Percentiles rank a stretch among this genome's conserved stretches.
These are phyloP conservation scores for Rubia peregrina DNA, from an alignment of 305 asterid genomes.

Conservation along the genomic window DNA sequence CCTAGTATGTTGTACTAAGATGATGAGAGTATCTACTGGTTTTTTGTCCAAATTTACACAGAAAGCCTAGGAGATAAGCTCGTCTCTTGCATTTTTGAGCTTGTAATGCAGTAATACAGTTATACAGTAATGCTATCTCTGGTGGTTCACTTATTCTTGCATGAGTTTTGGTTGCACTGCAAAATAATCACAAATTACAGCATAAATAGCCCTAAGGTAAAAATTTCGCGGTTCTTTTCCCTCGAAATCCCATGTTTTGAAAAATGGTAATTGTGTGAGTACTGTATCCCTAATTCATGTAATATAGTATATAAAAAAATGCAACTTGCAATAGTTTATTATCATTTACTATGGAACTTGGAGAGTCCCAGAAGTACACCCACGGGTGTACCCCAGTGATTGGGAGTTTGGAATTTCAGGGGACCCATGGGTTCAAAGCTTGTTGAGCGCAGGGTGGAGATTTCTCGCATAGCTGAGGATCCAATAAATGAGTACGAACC, in stretches of 20 bases:
- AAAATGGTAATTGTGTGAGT: background rate
- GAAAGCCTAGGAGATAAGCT: background rate
- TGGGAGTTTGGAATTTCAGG: no score
- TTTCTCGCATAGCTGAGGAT: no score
- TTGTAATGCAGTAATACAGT: background rate
- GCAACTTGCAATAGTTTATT: background rate
- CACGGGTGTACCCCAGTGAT: no score
- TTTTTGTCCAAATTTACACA: background rate
- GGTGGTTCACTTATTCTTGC: background rate
- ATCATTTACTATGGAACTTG: no score
- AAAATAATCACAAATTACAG: background rate
- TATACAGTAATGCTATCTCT: background rate
- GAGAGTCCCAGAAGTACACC: no score
- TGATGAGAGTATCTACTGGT: background rate
- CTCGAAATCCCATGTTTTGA: background rate
- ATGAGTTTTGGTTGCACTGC: background rate
- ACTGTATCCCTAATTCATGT: no score
- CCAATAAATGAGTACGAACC: no score
- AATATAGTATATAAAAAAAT: background rate
- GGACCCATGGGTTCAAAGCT: no score
- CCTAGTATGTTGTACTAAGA: background rate
- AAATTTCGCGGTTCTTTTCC: background rate
- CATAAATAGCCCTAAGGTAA: background rate
- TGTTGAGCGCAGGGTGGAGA: no score
- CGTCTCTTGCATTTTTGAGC: background rate